Base-by-base conservation (phyloP, 495 filamentous ascomycete species). In the Lepidopterella palustris region DNA sequence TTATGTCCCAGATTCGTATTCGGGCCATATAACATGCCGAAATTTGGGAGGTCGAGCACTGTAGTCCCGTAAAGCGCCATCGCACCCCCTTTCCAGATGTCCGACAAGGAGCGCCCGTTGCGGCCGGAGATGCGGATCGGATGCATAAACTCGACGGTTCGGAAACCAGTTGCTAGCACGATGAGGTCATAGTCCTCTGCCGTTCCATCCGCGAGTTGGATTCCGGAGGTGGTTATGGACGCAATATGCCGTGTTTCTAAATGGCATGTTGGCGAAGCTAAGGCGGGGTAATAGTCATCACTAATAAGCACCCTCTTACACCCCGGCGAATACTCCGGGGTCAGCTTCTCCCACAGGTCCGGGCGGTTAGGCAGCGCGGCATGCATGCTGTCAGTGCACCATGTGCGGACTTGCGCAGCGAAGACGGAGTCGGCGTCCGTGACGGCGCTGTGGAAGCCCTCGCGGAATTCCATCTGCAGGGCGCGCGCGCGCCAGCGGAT, bases 1-100 rank as follows among this genome's bases (percentile, higher is more conserved):
- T 78, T 82, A 60, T 82, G 79, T 0, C 18, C 69, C 6, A 85
- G 73, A 42, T 81, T 84, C 4, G 79, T 83, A 49, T 83, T 83
- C 3, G 80, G 81, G 1, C 79, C 79, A 62, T 81, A 82, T 20
- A 83, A 72, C 74, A 84, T 82, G 26, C 74, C 76, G 59, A 83
- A 84, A 59, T 84, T 83, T 3, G 80, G 80, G 39, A 83, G 63
- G 20, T 72, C 71, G 27, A 76, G 72, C 1, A 82, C 75, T 0
- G 72, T 74, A 0, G 77, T 72, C 8, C 82, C 80, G 13, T 76
- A 69, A 29, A 76, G 78, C 1, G 80, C 78, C 5, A 27, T 66
- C 0, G 79, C 76, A 2, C 76, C 78, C 13, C 69, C 61, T 31
- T 68, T 69, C 80, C 80, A 84, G 5, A 79, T 70, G n/a, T 81